Conservation (phyloP, 2,329 filamentous ascomycete genomes). For the Colletotrichum theobromicola region DNA sequence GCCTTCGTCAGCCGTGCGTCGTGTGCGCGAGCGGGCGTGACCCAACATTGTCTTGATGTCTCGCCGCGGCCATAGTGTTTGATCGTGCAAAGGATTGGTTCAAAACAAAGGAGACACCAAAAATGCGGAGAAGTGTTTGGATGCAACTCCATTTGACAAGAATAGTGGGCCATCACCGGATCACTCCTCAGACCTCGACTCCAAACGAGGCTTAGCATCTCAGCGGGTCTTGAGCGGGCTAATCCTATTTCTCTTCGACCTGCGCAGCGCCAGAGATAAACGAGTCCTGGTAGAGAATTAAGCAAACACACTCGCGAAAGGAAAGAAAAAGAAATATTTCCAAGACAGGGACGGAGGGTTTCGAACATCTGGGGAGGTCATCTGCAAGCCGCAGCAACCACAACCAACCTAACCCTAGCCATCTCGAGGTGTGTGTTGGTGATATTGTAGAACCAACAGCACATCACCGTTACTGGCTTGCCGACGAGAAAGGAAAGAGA, state of each 20-base stretch:
- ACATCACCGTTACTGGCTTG: background rate
- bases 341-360: background rate
- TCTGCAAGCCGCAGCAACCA: background rate
- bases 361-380: background rate
- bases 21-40: background rate
- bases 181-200: slow-evolving; percentile 2
- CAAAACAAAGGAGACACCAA: background rate
- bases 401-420: background rate
- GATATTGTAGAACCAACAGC: background rate
- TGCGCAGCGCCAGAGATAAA: background rate
- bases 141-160: slow-evolving; percentile 1
- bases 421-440: background rate
- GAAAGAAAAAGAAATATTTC: background rate
- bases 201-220: slow-evolving; percentile 7
- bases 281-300: background rate
- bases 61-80: background rate
- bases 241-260: background rate
- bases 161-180: slow-evolving; percentile 13
- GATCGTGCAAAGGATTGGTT: background rate
- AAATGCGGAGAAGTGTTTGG: slow-evolving; percentile 11
- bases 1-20: background rate
- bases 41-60: background rate
- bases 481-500: background rate
- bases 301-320: background rate
- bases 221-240: background rate